Evolutionary conservation across 352 stramenopile species (phyloP).

Genomic region (Elongisporangium undulatum): DNA sequence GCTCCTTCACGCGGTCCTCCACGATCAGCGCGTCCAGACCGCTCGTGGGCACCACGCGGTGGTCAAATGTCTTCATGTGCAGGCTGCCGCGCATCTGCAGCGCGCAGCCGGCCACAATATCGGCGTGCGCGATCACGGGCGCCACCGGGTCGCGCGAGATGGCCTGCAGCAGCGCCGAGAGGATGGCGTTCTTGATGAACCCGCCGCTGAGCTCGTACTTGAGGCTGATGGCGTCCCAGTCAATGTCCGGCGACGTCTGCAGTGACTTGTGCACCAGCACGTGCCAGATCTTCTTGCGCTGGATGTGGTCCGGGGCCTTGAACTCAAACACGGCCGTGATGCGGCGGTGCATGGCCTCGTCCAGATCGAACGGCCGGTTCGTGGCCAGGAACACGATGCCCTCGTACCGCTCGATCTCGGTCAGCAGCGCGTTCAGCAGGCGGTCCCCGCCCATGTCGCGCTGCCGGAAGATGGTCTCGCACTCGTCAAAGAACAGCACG

Average conservation of each 20-base stretch:
- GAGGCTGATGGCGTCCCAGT: conserved; percentile 79
- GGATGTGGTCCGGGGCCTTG: conserved; percentile 78
- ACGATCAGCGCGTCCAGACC: conserved; percentile 75
- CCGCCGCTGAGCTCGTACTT: conserved; percentile 88
- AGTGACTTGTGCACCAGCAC: conserved; percentile 55
- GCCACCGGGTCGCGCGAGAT: conserved; percentile 52
- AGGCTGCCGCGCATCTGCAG: conserved; percentile 86
- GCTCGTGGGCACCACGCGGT: conserved; percentile 73
- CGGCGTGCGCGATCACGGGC: conserved; percentile 67
- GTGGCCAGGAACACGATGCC: conserved; percentile 88
- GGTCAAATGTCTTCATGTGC: conserved; percentile 89
- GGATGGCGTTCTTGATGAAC: conserved; percentile 91
- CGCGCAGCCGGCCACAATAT: conserved; percentile 75
- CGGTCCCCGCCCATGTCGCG: conserved; percentile 75
- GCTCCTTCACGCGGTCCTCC: conserved; percentile 56
- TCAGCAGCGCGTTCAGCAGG: conserved; percentile 78
- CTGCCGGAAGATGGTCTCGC: conserved; percentile 86
- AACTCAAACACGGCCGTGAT: conserved; percentile 90
- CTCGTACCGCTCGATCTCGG: conserved; percentile 86
- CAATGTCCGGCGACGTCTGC: conserved; percentile 55
- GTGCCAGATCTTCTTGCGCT: conserved; percentile 83
- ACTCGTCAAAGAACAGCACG: conserved; percentile 89
- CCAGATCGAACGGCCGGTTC: conserved; percentile 85
- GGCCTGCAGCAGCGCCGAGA: conserved; percentile 77
- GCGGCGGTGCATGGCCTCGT: conserved; percentile 88